Evolutionary conservation across 2,329 filamentous ascomycete species (phyloP), one percentile per base, ranked within the genome.

Genomic region (Fusarium sp.): DNA sequence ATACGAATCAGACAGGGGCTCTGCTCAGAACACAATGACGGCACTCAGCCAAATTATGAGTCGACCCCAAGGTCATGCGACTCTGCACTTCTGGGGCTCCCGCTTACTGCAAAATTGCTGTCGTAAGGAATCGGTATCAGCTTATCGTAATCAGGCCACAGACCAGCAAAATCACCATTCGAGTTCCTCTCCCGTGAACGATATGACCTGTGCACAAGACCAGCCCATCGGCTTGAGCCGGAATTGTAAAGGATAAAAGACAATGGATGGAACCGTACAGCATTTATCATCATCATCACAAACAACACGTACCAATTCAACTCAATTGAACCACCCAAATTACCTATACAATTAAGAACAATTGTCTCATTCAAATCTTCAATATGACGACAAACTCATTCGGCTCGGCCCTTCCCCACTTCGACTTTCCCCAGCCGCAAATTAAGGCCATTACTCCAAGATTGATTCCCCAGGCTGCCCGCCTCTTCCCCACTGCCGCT

Each of bases 351-450:
- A 17, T 17, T 35, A 17, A n/a, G n/a, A 29, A 29, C 36, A 50
- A 29, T 2, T 17, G 17, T 18, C 23, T 29, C 20, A n/a, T n/a
- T n/a, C n/a, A 23, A 15, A 15, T 14, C 11, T 31, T n/a, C 21
- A 42, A 18, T 18, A 57, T 57, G 54, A 57, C 54, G 15, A 53
- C 54, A 43, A 57, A 53, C 53, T 43, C 47, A 25, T 57, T 36
- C 39, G 47, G 48, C 15, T 41, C 37, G 18, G 37, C 37, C 0
- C 47, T 53, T 14, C 47, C 54, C 39, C 54, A 25, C 48, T 57
- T 57, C 20, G 47, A 42, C 31, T 43, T 57, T 11, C 54, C 39
- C 18, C 39, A 37, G 4, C 54, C 47, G 8, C 11, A 23, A 41
- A n/a, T 35, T n/a, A 15, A 13, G 17, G 33, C 33, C 17, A 6